These are phyloP conservation scores for Nakazawaea holstii DNA, from an alignment of 805 yeast genomes.

Conservation along the genomic window DNA sequence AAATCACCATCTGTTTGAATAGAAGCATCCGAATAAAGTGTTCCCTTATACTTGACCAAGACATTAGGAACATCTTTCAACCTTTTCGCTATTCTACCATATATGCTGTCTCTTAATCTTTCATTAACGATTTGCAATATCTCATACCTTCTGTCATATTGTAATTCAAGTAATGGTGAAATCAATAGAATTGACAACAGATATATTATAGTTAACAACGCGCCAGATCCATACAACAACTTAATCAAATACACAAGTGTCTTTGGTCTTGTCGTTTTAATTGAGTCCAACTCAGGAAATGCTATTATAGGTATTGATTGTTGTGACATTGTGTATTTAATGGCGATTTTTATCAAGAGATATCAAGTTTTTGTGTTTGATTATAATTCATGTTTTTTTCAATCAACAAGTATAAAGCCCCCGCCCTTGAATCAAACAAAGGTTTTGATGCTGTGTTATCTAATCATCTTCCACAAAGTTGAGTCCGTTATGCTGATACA, in stretches of 20 bases:
- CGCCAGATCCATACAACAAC: slow-evolving; percentile 31
- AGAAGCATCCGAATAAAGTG: slow-evolving; percentile 28
- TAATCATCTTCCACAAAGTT: too few species aligned
- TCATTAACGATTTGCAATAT: slow-evolving; percentile 23
- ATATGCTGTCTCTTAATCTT: slow-evolving; percentile 24
- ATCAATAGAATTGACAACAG: slow-evolving; percentile 27
- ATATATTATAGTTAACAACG: slow-evolving; percentile 24
- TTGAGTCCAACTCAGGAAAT: slow-evolving; percentile 25
- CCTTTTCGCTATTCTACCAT: slow-evolving; percentile 19
- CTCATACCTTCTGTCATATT: slow-evolving; percentile 33
- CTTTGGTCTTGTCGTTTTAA: slow-evolving; percentile 16
- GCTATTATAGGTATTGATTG: slow-evolving; percentile 20
- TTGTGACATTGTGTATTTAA: slow-evolving; percentile 1
- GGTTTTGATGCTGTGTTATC: too few species aligned
- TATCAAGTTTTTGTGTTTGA: not conserved
- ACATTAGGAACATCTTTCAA: slow-evolving; percentile 32
- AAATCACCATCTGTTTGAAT: slow-evolving; percentile 5
- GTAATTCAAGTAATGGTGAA: slow-evolving; percentile 34
- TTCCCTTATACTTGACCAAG: slow-evolving; percentile 35
- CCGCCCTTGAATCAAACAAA: too few species aligned
- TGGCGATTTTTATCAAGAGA: not conserved
- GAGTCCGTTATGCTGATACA: too few species aligned
- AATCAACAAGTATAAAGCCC: too few species aligned
- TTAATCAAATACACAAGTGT: slow-evolving; percentile 23
- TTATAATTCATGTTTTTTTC: not conserved